phyloP scores from a whole-genome alignment of 345 rosid species.

The Syzygium aromaticum region DNA sequence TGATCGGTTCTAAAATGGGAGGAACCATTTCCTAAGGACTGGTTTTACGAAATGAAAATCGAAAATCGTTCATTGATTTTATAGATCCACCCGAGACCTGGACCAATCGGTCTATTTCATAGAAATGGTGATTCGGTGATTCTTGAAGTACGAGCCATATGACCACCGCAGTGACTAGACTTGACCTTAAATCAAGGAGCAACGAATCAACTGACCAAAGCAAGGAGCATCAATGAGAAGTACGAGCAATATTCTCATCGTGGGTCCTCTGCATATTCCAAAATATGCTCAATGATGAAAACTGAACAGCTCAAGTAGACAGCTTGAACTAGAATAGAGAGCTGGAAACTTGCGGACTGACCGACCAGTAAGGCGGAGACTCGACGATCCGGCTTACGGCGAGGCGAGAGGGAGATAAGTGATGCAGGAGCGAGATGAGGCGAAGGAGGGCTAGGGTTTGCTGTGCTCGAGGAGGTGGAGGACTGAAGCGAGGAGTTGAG shows the following conservation, averaged over 20 bases:
- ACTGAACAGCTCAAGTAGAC: background rate
- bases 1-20: too few relatives aligned
- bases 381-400: conserved; percentile 30
- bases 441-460: background rate
- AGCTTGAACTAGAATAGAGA: background rate
- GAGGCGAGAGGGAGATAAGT: background rate
- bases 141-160: too few relatives aligned
- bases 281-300: background rate
- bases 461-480: background rate
- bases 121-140: too few relatives aligned
- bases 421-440: background rate
- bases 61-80: fast-evolving
- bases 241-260: background rate
- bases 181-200: too few relatives aligned
- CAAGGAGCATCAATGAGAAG: too few relatives aligned
- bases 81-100: too few relatives aligned
- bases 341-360: conserved; percentile 14
- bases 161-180: too few relatives aligned
- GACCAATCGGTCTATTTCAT: too few relatives aligned
- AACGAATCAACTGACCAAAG: too few relatives aligned
- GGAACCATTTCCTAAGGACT: too few relatives aligned
- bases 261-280: background rate
- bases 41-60: too few relatives aligned
- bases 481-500: background rate
- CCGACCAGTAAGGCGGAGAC: conserved; percentile 51